A percentile compares a stretch with the other conserved stretches of the same genome.
Conservation (phyloP, 768 basidiomycete genomes). For the Boletus rubroflammeus region DNA sequence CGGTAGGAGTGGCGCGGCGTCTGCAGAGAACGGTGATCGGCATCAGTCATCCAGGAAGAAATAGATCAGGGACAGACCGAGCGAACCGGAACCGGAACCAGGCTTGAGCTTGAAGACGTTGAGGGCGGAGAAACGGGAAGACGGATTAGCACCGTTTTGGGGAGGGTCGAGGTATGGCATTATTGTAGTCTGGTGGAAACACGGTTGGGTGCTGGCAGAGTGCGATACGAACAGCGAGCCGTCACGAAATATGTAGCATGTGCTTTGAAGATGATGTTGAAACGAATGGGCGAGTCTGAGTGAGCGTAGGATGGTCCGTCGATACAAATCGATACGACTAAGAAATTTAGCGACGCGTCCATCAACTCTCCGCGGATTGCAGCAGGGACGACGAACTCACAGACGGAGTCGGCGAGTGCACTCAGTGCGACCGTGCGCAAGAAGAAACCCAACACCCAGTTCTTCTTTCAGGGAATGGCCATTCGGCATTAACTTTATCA, state of each 20-base stretch:
- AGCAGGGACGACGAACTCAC: background rate
- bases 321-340: background rate
- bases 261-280: background rate
- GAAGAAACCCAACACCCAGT: background rate
- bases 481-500: background rate
- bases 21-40: constrained; percentile 3
- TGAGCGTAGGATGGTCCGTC: background rate
- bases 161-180: constrained; percentile 9
- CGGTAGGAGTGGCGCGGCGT: constrained; percentile 44
- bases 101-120: constrained; percentile 41
- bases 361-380: background rate
- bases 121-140: constrained; percentile 40
- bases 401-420: background rate
- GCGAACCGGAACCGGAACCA: background rate
- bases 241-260: background rate
- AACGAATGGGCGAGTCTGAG: background rate
- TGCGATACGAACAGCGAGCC: background rate
- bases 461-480: background rate
- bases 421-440: background rate
- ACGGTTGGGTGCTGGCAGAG: background rate
- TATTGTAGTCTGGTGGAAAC: background rate
- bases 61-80: background rate
- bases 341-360: background rate
- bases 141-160: constrained; percentile 19
- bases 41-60: background rate